Percentiles rank a stretch among this genome's conserved stretches.
phyloP scores from a whole-genome alignment of 345 rosid species.

The Balakata baccata region DNA sequence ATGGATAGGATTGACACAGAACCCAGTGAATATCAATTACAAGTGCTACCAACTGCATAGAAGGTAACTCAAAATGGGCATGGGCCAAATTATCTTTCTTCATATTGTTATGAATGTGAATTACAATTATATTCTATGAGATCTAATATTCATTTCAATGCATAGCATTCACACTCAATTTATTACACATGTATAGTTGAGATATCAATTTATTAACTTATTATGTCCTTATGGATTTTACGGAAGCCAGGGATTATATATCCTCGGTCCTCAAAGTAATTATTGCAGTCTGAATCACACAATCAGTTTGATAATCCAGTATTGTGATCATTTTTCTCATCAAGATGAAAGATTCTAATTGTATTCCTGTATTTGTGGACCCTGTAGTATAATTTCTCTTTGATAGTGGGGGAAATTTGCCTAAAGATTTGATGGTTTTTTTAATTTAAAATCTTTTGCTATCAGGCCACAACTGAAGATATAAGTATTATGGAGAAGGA shows the following conservation, averaged over 20 bases:
- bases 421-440: slow-evolving; percentile 18
- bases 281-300: not conserved
- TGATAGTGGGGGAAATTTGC: slow-evolving; percentile 9
- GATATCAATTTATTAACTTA: too few relatives aligned
- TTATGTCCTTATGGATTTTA: not conserved
- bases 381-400: not conserved
- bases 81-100: slow-evolving; percentile 9
- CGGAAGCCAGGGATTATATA: not conserved
- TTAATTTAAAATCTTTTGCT: slow-evolving; percentile 20
- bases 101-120: not conserved
- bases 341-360: not conserved
- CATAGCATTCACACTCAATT: not conserved
- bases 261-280: too few relatives aligned
- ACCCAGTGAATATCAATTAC: slow-evolving; percentile 18
- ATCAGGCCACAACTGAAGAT: slow-evolving; percentile 46
- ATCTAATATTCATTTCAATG: not conserved
- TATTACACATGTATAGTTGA: not conserved
- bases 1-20: slow-evolving; percentile 35
- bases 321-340: not conserved
- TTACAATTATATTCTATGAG: not conserved
- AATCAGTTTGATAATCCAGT: not conserved
- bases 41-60: slow-evolving; percentile 29
- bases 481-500: slow-evolving; percentile 37
- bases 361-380: not conserved
- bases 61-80: slow-evolving; percentile 41